These are phyloP conservation scores for Phytophthora parvispora DNA, from an alignment of 352 stramenopile genomes.

Conservation along the genomic window DNA sequence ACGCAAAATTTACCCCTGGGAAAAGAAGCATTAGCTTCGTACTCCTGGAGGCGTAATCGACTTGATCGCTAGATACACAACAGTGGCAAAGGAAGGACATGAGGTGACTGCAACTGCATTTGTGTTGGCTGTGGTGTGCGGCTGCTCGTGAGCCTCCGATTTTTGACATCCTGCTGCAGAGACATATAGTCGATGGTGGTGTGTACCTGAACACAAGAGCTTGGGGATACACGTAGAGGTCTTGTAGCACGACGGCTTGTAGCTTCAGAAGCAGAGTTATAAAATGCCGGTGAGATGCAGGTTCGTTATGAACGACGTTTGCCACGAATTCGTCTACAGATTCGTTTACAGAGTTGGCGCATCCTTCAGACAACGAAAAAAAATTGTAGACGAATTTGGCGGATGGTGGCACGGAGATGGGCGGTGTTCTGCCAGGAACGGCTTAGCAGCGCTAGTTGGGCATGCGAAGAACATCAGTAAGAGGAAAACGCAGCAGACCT, in stretches of 20 bases:
- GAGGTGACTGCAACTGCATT: too few relatives aligned
- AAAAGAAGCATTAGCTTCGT: background rate
- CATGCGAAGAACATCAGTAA: background rate
- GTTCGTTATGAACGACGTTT: background rate
- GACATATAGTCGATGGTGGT: too few relatives aligned
- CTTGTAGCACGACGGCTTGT: too few relatives aligned
- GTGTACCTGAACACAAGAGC: too few relatives aligned
- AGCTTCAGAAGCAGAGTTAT: background rate
- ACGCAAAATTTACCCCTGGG: background rate
- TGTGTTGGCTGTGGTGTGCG: too few relatives aligned
- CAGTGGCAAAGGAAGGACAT: background rate
- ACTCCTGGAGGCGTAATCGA: background rate
- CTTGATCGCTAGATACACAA: conserved; percentile 6
- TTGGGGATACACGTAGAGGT: too few relatives aligned
- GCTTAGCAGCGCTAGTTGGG: background rate
- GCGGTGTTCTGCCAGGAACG: background rate
- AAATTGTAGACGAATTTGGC: background rate
- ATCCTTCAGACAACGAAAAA: background rate
- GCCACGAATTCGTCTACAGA: conserved; percentile 10
- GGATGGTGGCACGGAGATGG: conserved; percentile 2
- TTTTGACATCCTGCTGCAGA: too few relatives aligned
- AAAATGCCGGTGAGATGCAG: too few relatives aligned
- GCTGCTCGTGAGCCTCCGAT: too few relatives aligned
- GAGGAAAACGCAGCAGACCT: background rate
- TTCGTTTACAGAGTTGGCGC: conserved; percentile 8